phyloP scores from a whole-genome alignment of 805 yeast genomes.

The Yamadazyma sp. region DNA sequence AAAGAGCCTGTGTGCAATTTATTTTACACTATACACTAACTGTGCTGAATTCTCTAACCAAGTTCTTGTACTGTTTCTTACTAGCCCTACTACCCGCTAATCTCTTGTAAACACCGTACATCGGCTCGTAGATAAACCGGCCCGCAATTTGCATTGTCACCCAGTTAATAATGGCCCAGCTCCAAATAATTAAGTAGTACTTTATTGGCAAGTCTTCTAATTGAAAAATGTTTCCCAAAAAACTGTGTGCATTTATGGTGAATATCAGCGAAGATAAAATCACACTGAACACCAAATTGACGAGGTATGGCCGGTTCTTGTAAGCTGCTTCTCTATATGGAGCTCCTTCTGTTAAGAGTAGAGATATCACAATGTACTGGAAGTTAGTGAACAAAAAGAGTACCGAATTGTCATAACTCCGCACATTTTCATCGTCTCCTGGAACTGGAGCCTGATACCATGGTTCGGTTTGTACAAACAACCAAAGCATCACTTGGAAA shows the following conservation, averaged over 20 bases:
- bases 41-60: constrained; percentile 20
- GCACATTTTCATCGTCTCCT: constrained; percentile 72
- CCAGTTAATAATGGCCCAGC: constrained; percentile 51
- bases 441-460: constrained; percentile 86
- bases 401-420: constrained; percentile 86
- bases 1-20: too few relatives aligned
- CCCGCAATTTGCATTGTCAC: constrained; percentile 47
- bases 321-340: constrained; percentile 83
- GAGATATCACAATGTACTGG: constrained; percentile 84
- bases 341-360: constrained; percentile 86
- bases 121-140: constrained; percentile 36
- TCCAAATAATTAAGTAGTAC: constrained; percentile 53
- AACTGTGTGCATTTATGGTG: constrained; percentile 48
- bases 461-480: constrained; percentile 48
- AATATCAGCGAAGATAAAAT: constrained; percentile 55
- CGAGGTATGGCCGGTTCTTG: constrained; percentile 68
- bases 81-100: constrained; percentile 21
- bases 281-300: constrained; percentile 54
- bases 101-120: constrained; percentile 18
- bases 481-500: constrained; percentile 75
- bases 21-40: neutral
- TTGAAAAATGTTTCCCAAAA: constrained; percentile 71
- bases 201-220: constrained; percentile 56
- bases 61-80: constrained; percentile 42
- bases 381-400: constrained; percentile 78